Percentiles rank a stretch among this genome's conserved stretches.
Evolutionary conservation across 495 filamentous ascomycete genomes (phyloP).

Genomic region (Aspergillus affinis): DNA sequence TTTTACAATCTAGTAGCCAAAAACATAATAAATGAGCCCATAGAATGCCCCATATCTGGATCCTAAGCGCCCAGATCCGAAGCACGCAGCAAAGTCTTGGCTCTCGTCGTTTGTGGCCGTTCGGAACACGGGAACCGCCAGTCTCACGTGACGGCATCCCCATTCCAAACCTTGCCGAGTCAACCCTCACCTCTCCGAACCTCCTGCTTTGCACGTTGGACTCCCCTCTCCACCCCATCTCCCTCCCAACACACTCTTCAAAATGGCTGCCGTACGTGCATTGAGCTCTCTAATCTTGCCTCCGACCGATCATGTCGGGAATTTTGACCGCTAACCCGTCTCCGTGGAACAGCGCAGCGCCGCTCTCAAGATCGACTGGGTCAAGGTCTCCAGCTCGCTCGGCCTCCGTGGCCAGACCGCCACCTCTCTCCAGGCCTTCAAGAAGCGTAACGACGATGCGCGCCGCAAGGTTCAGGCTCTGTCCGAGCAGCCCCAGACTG

Average conservation of each 20-base stretch:
- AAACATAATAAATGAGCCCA: too few species aligned
- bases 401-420: conserved; percentile 95
- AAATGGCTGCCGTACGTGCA: conserved; percentile 87
- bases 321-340: conserved; percentile 31
- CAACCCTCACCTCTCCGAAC: conserved; percentile 41
- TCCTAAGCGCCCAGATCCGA: too few species aligned
- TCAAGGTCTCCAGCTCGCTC: conserved; percentile 83
- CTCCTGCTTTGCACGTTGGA: conserved; percentile 42
- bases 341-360: conserved; percentile 76
- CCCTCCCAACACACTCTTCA: conserved; percentile 50
- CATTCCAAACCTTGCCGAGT: conserved; percentile 50
- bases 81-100: too few species aligned
- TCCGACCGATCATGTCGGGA: conserved; percentile 1
- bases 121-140: conserved; percentile 32
- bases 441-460: conserved; percentile 99
- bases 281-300: neutral
- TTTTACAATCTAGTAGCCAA: too few species aligned
- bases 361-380: conserved; percentile 99
- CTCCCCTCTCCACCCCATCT: conserved; percentile 41
- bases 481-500: conserved; percentile 70
- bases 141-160: conserved; percentile 44
- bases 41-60: too few species aligned
- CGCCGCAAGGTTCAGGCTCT: conserved; percentile 86
- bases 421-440: conserved; percentile 87
- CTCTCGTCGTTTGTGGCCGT: conserved; percentile 18